A percentile compares a stretch with the other conserved stretches of the same genome.
These are phyloP conservation scores for Saccharomyces hybrid DNA, from an alignment of 1,139 yeast species.

Conservation along the genomic window DNA sequence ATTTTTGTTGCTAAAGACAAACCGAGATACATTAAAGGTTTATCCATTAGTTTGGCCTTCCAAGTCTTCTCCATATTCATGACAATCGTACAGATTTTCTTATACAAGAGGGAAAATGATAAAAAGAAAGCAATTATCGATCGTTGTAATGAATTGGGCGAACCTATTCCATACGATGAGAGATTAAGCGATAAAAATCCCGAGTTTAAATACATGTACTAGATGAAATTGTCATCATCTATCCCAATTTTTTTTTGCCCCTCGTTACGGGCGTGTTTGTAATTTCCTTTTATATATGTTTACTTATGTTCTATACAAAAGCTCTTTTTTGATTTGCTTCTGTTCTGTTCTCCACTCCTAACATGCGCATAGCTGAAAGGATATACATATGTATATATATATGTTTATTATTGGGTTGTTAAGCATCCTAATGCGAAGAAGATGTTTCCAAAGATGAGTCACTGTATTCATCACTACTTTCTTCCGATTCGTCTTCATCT, in stretches of 20 bases:
- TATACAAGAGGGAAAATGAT: conserved; percentile 38
- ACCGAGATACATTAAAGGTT: conserved; percentile 34
- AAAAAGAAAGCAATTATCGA: conserved; percentile 34
- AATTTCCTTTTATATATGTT: conserved; percentile 14
- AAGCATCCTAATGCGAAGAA: background rate
- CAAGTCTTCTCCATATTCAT: conserved; percentile 44
- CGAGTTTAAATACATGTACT: conserved; percentile 43
- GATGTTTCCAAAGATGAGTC: background rate
- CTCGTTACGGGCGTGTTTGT: conserved; percentile 4
- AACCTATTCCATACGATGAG: conserved; percentile 42
- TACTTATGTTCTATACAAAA: background rate
- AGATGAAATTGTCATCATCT: background rate
- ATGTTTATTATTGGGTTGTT: background rate
- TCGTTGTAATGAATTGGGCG: conserved; percentile 31
- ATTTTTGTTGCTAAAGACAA: conserved; percentile 32
- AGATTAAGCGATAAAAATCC: conserved; percentile 62
- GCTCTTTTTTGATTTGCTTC: background rate
- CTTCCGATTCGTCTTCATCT: conserved; percentile 29
- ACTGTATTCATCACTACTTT: conserved; percentile 25
- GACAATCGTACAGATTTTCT: conserved; percentile 39
- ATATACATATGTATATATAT: background rate
- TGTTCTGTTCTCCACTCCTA: background rate
- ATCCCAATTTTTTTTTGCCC: background rate
- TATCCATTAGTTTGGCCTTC: conserved; percentile 46
- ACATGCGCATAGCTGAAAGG: background rate